A percentile compares a stretch with the other conserved stretches of the same genome.
Conservation (phyloP, 2,329 filamentous ascomycete species). For the Fusarium nurragi region DNA sequence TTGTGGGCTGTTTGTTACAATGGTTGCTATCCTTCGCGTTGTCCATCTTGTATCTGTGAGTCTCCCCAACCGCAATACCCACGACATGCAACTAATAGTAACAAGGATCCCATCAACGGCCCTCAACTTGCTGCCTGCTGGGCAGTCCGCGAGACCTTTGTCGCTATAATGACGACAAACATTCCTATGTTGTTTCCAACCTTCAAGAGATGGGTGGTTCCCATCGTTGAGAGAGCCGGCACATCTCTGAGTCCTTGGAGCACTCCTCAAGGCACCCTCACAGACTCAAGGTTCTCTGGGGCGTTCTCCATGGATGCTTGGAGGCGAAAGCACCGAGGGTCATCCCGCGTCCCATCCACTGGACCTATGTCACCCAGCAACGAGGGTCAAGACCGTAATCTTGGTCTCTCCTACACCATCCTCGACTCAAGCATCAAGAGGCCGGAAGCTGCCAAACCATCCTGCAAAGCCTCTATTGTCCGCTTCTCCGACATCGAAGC, state of each 20-base stretch:
- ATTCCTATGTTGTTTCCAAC: conserved; percentile 58
- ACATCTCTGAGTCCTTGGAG: conserved; percentile 36
- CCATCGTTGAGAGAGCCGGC: conserved; percentile 38
- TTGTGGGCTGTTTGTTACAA: conserved; percentile 53
- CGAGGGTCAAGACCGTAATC: conserved; percentile 37
- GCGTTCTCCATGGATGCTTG: conserved; percentile 32
- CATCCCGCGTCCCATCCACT: conserved; percentile 24
- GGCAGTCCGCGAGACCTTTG: conserved; percentile 56
- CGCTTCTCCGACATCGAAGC: conserved; percentile 28
- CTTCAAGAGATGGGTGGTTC: conserved; percentile 49
- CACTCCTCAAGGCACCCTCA: conserved; percentile 19
- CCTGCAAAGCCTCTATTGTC: background rate
- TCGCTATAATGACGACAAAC: conserved; percentile 56
- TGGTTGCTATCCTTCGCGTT: conserved; percentile 51
- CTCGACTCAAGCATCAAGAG: conserved; percentile 1
- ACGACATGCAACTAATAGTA: background rate
- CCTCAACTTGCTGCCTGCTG: conserved; percentile 54
- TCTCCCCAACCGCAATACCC: background rate
- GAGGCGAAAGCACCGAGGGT: conserved; percentile 32
- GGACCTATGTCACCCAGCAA: conserved; percentile 23
- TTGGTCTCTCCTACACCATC: conserved; percentile 34
- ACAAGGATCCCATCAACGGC: conserved; percentile 53
- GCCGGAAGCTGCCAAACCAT: background rate
- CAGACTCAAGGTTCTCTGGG: conserved; percentile 31
- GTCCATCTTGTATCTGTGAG: conserved; percentile 45